Evolutionary conservation across 495 filamentous ascomycete species (phyloP), one percentile per base, ranked within the genome.

Genomic region (Aspergillus wentii): DNA sequence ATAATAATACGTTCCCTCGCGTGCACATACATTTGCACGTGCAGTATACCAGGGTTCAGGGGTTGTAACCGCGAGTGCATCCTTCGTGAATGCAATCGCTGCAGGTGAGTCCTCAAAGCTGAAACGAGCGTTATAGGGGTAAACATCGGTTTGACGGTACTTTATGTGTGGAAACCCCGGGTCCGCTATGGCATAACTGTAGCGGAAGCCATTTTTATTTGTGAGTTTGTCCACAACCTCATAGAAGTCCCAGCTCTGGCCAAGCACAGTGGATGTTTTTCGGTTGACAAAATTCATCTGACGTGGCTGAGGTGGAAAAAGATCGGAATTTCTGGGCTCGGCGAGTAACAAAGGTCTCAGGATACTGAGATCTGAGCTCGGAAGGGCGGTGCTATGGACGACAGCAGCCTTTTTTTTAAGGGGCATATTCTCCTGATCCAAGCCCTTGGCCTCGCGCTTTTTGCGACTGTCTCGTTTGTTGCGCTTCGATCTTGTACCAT

Each of bases 1-100:
- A 68, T 86, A 97, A 55, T 94, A 99, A 67, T 82, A 89, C 13
- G 85, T 74, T 1, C 94, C 94, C 62, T 96, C 86, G n/a, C 94
- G 69, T 5, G 87, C 85, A 23, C 85, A 85, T 0, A 97, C 85
- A 54, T 97, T 99, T 9, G 87, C 88, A 30, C 90, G 64, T 3
- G 71, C 68, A 8, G 66, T 68, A 35, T 70, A 65, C 66, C 66
- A 70, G 7, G 66, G 62, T 41, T 65, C 66, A 27, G 31, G 62
- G 3, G 66, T 66, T 3, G 65, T 69, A 18, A 72, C 62, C 3
- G 63, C 65, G 28, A 56, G 57, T 14, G 64, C 66, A 30, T 65
- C 59, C 19, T 66, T 43, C 7, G 57, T 61, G 40, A 72, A 72
- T 3, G 54, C 54, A 15, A 69, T 80, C 0, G 82, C 80, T 1